Base-by-base conservation (phyloP, 2,329 filamentous ascomycete genomes). In the Graphilbum ipis-grandicollis region DNA sequence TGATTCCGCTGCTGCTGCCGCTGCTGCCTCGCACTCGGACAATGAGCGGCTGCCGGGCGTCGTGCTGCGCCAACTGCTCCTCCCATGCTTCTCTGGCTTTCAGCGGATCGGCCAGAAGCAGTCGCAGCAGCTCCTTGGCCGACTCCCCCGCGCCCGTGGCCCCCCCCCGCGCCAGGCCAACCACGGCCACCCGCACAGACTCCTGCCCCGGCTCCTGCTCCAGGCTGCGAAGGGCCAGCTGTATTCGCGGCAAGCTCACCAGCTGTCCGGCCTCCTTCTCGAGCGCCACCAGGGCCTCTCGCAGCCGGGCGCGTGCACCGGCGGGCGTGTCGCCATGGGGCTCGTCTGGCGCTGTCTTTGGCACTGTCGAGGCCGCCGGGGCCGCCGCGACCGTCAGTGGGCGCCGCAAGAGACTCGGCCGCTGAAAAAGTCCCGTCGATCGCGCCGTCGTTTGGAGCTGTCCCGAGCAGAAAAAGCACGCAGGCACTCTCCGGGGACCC, bases 41-140 rank as follows among this genome's bases (percentile, higher is more conserved):
- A 15, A 85, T 58, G 39, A 85, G 53, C 3, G 78, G 76, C 41
- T 62, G 62, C 22, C 57, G 52, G 21, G 60, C 53, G 44, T 68
- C 62, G 41, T 67, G 62, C 12, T 52, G 50, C 12, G 67, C 62
- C 41, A 85, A 52, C 40, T 72, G 59, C 48, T 60, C 59, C 54
- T 86, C 80, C 80, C 80, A 86, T 19, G 62, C 54, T 44, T 73
- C 65, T 44, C 71, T 65, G 5, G 66, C 56, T 28, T 63, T 63
- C 44, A 86, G 55, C 5, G 80, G 78, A 52, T 86, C 80, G 2
- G 77, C 75, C 2, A 85, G 59, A 12, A 84, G 56, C 26, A 86
- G 59, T 31, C 75, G 69, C 33, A 85, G 65, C 9, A 94, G 62
- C 41, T 66, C 63, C 49, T 71, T 72, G 3, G 77, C 75, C 12